A percentile compares a stretch with the other conserved stretches of the same genome.
These are phyloP conservation scores for Malus hybrid DNA, from an alignment of 331 rosid genomes.

Conservation along the genomic window DNA sequence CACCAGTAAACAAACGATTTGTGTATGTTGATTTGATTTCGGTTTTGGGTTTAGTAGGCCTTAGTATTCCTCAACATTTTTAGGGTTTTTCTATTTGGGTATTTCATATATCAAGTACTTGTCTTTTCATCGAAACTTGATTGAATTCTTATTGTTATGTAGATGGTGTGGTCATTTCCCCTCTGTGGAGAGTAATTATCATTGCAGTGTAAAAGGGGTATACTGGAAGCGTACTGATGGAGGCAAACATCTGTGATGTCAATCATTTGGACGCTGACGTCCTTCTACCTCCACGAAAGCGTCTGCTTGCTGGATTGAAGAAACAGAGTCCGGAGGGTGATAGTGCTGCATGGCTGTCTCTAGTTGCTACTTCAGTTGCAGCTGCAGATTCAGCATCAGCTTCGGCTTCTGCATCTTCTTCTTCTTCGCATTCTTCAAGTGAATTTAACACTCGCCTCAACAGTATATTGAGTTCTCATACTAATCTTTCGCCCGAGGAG, in stretches of 20 bases:
- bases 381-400: conserved; percentile 14
- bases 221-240: conserved; percentile 46
- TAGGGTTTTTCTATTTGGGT: conserved; percentile 3
- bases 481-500: conserved; percentile 65
- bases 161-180: conserved; percentile 25
- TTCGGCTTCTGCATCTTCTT: conserved; percentile 42
- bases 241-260: conserved; percentile 61
- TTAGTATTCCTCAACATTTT: background rate
- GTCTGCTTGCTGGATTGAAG: conserved; percentile 92
- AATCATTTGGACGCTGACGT: conserved; percentile 84
- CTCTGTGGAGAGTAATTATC: conserved; percentile 26
- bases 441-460: conserved; percentile 57
- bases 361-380: conserved; percentile 47
- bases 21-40: background rate
- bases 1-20: background rate
- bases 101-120: background rate
- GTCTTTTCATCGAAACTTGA: conserved; percentile 3
- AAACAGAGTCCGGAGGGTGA: conserved; percentile 66
- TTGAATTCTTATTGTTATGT: conserved; percentile 11
- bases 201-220: conserved; percentile 24
- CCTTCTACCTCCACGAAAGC: conserved; percentile 93
- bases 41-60: conserved; percentile 8
- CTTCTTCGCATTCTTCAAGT: conserved; percentile 43
- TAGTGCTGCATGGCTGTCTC: conserved; percentile 41
- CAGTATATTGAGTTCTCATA: conserved; percentile 58